A percentile compares a stretch with the other conserved stretches of the same genome.
Evolutionary conservation across 179 eudicot species (phyloP).

Genomic region (Actinidia arguta): DNA sequence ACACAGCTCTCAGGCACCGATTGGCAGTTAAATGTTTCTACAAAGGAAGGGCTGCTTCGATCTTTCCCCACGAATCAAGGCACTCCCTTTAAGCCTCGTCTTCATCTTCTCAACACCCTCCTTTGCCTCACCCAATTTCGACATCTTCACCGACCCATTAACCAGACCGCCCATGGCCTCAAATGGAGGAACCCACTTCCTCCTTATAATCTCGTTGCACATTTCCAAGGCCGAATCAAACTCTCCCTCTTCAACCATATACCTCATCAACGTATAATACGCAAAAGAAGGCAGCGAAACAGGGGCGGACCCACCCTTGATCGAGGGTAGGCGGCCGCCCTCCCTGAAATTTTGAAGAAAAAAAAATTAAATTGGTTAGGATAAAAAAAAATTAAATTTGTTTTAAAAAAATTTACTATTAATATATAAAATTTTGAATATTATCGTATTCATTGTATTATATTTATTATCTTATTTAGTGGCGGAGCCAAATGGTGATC

Average conservation of each 20-base stretch:
- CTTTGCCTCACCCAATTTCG: constrained; percentile 27
- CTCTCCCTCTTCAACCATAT: constrained; percentile 40
- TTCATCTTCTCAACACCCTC: constrained; percentile 34
- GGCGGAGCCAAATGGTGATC: too few relatives aligned
- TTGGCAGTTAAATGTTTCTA: too few relatives aligned
- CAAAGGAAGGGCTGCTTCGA: constrained; percentile 37
- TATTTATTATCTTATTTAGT: too few relatives aligned
- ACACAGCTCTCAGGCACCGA: too few relatives aligned
- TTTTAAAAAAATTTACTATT: too few relatives aligned
- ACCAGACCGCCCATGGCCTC: constrained; percentile 41
- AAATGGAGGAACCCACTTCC: constrained; percentile 43
- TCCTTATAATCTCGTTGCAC: constrained; percentile 33
- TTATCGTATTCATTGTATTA: too few relatives aligned
- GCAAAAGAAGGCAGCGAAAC: constrained; percentile 31
- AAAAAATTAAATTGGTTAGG: too few relatives aligned
- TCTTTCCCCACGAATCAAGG: constrained; percentile 40
- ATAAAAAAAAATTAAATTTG: too few relatives aligned
- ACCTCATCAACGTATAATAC: constrained; percentile 34
- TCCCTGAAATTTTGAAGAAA: too few relatives aligned
- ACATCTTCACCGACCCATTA: constrained; percentile 30
- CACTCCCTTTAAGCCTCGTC: constrained; percentile 30
- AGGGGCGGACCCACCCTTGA: too few relatives aligned
- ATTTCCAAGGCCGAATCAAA: constrained; percentile 32
- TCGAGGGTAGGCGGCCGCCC: too few relatives aligned
- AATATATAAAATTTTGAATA: too few relatives aligned